Evolutionary conservation across 352 stramenopile genomes (phyloP).

Genomic region (Phytophthora pistaciae): DNA sequence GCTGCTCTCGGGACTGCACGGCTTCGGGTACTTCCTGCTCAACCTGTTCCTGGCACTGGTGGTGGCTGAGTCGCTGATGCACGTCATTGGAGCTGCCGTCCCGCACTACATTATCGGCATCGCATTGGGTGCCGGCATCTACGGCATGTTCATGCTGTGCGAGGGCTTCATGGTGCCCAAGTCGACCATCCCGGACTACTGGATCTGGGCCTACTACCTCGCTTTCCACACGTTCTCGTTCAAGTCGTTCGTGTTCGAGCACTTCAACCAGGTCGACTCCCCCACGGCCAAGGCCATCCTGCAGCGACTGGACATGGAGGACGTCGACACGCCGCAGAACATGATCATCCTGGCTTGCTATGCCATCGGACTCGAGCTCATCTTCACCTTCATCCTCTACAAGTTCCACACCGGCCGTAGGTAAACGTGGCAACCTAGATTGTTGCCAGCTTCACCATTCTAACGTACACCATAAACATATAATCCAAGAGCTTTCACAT

Average conservation of each 20-base stretch:
- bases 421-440: background rate
- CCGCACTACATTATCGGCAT: conserved; percentile 87
- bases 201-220: conserved; percentile 83
- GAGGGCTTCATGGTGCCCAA: conserved; percentile 78
- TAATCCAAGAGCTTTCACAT: background rate
- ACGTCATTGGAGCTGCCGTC: conserved; percentile 67
- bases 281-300: conserved; percentile 32
- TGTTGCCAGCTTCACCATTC: background rate
- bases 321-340: conserved; percentile 49
- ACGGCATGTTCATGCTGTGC: conserved; percentile 85
- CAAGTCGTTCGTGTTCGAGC: conserved; percentile 77
- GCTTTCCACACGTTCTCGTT: conserved; percentile 85
- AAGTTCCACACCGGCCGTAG: conserved; percentile 29
- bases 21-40: conserved; percentile 60
- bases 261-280: conserved; percentile 46
- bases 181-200: conserved; percentile 62
- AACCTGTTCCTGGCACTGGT: conserved; percentile 77
- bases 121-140: conserved; percentile 69
- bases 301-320: conserved; percentile 45
- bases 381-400: conserved; percentile 48
- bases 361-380: conserved; percentile 44
- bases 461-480: background rate
- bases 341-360: conserved; percentile 59
- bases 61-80: conserved; percentile 77
- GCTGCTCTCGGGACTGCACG: conserved; percentile 49